Evolutionary conservation across 441 rosid species (phyloP), one percentile per base, ranked within the genome.

Genomic region (Populus hybrid): DNA sequence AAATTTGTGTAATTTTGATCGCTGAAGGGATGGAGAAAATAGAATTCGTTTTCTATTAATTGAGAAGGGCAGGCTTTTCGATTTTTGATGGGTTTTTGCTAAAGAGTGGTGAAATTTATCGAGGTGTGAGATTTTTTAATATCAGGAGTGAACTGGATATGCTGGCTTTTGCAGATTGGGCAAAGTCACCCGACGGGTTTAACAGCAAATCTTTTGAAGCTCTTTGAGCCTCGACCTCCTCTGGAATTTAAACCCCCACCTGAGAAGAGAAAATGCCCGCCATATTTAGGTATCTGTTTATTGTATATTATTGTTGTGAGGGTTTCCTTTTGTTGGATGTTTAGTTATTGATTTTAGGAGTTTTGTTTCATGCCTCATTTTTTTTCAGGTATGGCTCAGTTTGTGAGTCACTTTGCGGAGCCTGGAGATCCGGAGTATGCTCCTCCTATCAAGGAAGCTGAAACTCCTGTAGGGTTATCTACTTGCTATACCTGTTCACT

Each of bases 101-200:
- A 63, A 21, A 63, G 65, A 63, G 16, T 23, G 68, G 9, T 7
- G 68, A 23, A 68, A 63, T 23, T 33, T n/a, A 31, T 16, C 65
- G 28, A 65, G 20, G 23, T 36, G 11, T 33, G 28, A 65, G 29
- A 36, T 45, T 24, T 65, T 33, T 45, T 20, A 7, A 11, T 16
- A 50, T 65, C 45, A 6, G 29, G 50, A 29, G n/a, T 75, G 10
- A 26, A 73, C 45, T 79, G 18, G 7, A 23, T 28, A 71, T 78
- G 80, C 23, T 78, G 79, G 8, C 64, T 78, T 82, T 23, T 76
- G 85, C 94, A 95, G 98, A 96, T 96, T 85, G 98, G 97, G 77
- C 97, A 93, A 82, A 94, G 97, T 77, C 99, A 96, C 74, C 98
- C 97, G 0, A 96, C 98, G 28, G 99, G 98, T 72, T 85, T 96